Conservation (phyloP, 129 eudicot genomes). For the Lactuca sativa region DNA sequence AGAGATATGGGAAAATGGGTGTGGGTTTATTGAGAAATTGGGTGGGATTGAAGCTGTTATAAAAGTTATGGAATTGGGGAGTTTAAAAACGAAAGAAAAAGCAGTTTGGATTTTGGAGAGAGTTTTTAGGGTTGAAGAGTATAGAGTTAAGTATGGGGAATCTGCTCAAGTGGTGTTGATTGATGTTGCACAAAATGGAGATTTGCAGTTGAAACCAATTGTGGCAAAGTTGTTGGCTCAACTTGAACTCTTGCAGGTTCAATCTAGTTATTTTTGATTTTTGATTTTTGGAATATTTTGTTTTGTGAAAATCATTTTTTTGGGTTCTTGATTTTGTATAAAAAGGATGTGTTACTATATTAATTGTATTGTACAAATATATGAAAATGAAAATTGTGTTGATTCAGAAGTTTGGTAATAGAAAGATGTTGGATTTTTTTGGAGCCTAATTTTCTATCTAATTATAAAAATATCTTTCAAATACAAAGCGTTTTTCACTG, state of each 20-base stretch:
- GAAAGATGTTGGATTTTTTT: constrained; percentile 12
- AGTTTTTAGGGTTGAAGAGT: constrained; percentile 60
- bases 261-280: constrained; percentile 73
- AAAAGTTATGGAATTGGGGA: constrained; percentile 56
- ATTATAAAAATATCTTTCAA: too few relatives aligned
- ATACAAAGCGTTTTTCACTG: too few relatives aligned
- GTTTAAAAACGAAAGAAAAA: constrained; percentile 60
- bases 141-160: constrained; percentile 57
- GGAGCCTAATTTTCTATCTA: background rate
- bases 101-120: constrained; percentile 80
- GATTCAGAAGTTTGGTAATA: constrained; percentile 2
- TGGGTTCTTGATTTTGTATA: constrained; percentile 25
- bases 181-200: constrained; percentile 85
- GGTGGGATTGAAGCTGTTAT: constrained; percentile 48
- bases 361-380: constrained; percentile 18
- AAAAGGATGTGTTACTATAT: constrained; percentile 18
- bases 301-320: constrained; percentile 26
- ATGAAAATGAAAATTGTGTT: constrained; percentile 22
- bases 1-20: constrained; percentile 77
- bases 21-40: constrained; percentile 40
- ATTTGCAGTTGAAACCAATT: constrained; percentile 49
- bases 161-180: constrained; percentile 67
- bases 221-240: constrained; percentile 83
- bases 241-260: constrained; percentile 78
- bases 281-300: constrained; percentile 13